phyloP scores from a whole-genome alignment of 371 early-diverging fungal species.

The Saksenaea vasiformis region DNA sequence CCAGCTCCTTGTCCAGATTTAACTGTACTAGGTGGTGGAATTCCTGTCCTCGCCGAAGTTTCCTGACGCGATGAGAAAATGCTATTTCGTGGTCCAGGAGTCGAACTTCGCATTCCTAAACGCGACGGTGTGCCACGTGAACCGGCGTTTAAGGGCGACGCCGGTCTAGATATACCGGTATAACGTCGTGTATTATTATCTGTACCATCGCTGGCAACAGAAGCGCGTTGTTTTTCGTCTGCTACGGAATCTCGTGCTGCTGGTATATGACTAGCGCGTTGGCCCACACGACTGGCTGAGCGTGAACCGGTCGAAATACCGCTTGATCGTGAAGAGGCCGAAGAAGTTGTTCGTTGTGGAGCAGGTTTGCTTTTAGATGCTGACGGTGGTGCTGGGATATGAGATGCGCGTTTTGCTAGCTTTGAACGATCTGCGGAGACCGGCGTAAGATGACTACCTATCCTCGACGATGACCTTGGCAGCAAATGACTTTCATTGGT shows the following conservation, averaged over 20 bases:
- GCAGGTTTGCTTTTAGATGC: neutral
- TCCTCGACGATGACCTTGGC: constrained; percentile 7
- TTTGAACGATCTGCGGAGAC: constrained; percentile 1
- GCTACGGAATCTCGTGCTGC: neutral
- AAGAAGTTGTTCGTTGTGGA: constrained; percentile 3
- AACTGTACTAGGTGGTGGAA: neutral
- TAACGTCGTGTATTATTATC: neutral
- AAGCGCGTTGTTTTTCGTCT: neutral
- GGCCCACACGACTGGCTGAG: neutral
- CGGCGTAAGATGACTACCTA: constrained; percentile 1
- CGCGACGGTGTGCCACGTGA: neutral
- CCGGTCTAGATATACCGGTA: neutral
- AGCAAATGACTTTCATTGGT: neutral
- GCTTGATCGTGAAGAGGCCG: neutral
- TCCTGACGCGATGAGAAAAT: neutral
- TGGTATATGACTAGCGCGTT: neutral
- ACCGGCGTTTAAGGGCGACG: neutral
- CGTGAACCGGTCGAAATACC: neutral
- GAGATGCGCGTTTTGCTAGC: neutral
- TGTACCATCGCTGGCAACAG: neutral
- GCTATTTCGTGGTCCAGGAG: neutral
- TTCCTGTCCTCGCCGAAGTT: neutral
- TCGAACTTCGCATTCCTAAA: neutral
- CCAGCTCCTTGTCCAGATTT: neutral
- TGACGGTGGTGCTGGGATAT: neutral